phyloP scores from a whole-genome alignment of 805 yeast species.

The Schizosaccharomyces osmophilus region DNA sequence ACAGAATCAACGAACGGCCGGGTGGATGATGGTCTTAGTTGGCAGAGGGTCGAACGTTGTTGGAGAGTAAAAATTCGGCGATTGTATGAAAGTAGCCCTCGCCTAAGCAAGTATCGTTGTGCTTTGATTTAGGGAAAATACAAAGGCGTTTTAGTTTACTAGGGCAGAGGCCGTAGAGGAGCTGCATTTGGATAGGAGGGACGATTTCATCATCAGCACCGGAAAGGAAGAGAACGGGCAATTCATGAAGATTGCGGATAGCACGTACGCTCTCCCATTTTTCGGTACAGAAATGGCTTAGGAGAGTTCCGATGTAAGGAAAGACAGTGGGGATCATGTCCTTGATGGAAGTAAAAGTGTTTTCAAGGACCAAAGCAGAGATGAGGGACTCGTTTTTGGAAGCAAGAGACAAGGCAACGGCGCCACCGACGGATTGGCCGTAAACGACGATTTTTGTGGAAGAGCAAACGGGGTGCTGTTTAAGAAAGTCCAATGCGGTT shows the following conservation, averaged over 20 bases:
- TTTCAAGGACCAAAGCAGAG: constrained; percentile 53
- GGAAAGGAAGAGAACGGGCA: constrained; percentile 48
- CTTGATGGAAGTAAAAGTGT: constrained; percentile 56
- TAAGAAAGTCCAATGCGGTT: constrained; percentile 36
- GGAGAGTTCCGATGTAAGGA: constrained; percentile 6
- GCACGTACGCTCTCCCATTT: constrained; percentile 56
- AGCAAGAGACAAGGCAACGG: constrained; percentile 68
- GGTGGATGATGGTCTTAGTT: background rate
- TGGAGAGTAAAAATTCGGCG: constrained; percentile 20
- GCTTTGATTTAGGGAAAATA: constrained; percentile 35
- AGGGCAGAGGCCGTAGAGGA: constrained; percentile 26
- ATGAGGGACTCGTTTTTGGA: constrained; percentile 25
- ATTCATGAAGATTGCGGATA: constrained; percentile 25
- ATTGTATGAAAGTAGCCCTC: constrained; percentile 57
- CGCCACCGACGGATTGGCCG: constrained; percentile 88
- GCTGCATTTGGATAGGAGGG: constrained; percentile 62
- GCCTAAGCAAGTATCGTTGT: constrained; percentile 62
- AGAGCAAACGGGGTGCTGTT: constrained; percentile 26
- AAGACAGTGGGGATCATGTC: constrained; percentile 25
- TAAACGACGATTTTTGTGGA: constrained; percentile 38
- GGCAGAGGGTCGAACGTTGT: background rate
- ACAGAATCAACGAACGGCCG: too few relatives aligned
- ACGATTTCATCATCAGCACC: constrained; percentile 73
- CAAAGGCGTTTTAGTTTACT: constrained; percentile 22
- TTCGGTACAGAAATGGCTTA: constrained; percentile 45